Evolutionary conservation across 2,329 filamentous ascomycete species (phyloP).

Genomic region (Aspergillus bombycis): DNA sequence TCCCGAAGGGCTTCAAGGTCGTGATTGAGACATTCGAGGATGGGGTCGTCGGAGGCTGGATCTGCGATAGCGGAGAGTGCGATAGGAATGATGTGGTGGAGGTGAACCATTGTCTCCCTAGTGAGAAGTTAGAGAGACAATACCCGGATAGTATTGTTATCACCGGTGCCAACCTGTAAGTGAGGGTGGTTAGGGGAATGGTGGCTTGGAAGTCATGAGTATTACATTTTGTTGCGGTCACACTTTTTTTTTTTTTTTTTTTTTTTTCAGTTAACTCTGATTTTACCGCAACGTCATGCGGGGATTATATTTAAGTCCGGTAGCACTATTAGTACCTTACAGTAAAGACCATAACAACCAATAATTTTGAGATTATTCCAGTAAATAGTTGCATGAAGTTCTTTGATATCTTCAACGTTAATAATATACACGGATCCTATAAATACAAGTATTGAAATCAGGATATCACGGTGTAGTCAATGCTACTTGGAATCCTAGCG

Average conservation of each 20-base stretch:
- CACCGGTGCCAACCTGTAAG: neutral
- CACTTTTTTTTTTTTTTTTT: neutral
- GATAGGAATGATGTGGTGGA: slow-evolving; percentile 26
- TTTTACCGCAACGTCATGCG: slow-evolving; percentile 11
- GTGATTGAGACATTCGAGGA: slow-evolving; percentile 38
- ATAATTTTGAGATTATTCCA: neutral
- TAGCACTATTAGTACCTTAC: neutral
- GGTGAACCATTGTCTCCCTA: slow-evolving; percentile 20
- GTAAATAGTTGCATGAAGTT: neutral
- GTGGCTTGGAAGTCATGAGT: neutral
- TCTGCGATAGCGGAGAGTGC: slow-evolving; percentile 33
- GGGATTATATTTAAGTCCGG: neutral
- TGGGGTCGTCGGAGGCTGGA: slow-evolving; percentile 38
- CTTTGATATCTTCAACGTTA: neutral
- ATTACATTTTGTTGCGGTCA: neutral
- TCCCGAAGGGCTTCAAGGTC: slow-evolving; percentile 24
- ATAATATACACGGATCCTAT: slow-evolving; percentile 5
- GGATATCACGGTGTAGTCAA: neutral
- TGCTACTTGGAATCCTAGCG: neutral
- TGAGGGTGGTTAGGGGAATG: neutral
- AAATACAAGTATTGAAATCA: neutral
- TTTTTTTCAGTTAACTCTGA: neutral
- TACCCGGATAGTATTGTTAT: neutral
- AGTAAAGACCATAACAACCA: neutral
- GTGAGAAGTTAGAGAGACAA: neutral